A percentile compares a stretch with the other conserved stretches of the same genome.
phyloP scores from a whole-genome alignment of 106 monocot species.

The Acorus calamus region DNA sequence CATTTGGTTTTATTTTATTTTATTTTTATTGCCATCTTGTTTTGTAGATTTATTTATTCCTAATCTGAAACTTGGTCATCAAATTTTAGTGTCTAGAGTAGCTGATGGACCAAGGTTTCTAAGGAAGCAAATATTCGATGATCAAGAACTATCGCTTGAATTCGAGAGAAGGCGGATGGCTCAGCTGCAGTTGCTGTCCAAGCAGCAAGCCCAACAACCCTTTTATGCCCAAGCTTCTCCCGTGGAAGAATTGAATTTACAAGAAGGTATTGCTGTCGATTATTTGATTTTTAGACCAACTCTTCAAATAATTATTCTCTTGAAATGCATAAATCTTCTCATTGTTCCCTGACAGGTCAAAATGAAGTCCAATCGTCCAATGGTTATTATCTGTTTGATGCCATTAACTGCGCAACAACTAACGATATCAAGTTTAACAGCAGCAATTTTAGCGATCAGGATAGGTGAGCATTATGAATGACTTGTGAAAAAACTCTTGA shows the following conservation, averaged over 20 bases:
- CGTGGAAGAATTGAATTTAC: slow-evolving; percentile 20
- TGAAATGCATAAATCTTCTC: not conserved
- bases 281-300: not conserved
- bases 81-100: slow-evolving; percentile 7
- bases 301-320: not conserved
- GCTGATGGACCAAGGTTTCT: slow-evolving; percentile 10
- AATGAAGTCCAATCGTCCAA: slow-evolving; percentile 5
- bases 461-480: slow-evolving; percentile 15
- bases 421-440: slow-evolving; percentile 17
- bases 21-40: not conserved
- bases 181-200: slow-evolving; percentile 5
- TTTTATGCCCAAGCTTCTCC: not conserved
- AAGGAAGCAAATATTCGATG: slow-evolving; percentile 19
- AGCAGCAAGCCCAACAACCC: not conserved
- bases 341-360: slow-evolving; percentile 6
- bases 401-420: slow-evolving; percentile 8
- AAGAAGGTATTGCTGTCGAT: slow-evolving; percentile 13
- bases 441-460: slow-evolving; percentile 18
- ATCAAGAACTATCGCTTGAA: slow-evolving; percentile 17
- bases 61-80: not conserved
- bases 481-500: not conserved
- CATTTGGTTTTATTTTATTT: not conserved
- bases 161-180: slow-evolving; percentile 18
- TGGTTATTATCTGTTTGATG: slow-evolving; percentile 21
- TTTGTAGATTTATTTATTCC: not conserved